Evolutionary conservation across 192 early-diverging fungal species (phyloP).

Genomic region (Glomus cerebriforme): DNA sequence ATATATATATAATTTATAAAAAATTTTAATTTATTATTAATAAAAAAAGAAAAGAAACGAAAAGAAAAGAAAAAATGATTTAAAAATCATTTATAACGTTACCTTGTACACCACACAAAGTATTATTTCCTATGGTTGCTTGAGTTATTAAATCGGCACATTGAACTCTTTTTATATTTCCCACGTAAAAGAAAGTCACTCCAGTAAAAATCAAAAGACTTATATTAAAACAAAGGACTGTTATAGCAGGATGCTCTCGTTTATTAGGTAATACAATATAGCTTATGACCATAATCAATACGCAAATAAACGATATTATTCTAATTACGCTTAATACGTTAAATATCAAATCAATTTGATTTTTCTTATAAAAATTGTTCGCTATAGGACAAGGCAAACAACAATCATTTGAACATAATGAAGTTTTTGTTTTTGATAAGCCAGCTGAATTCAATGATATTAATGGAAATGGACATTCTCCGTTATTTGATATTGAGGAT

Average conservation of each 20-base stretch:
- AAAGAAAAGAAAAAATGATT: too few species aligned
- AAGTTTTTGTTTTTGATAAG: background rate
- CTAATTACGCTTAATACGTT: background rate
- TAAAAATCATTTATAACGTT: background rate
- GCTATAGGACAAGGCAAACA: background rate
- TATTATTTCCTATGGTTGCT: background rate
- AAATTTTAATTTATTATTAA: background rate
- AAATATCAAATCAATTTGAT: conserved; percentile 5
- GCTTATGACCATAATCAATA: background rate
- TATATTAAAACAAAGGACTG: conserved; percentile 2
- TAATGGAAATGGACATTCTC: background rate
- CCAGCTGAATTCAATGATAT: background rate
- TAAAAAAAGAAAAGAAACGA: background rate
- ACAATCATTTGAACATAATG: background rate
- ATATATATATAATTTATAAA: background rate
- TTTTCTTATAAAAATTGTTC: background rate
- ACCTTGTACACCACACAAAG: conserved; percentile 8
- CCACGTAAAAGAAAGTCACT: background rate
- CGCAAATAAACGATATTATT: background rate
- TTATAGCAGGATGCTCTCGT: conserved; percentile 1
- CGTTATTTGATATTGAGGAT: background rate
- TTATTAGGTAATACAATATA: conserved; percentile 13
- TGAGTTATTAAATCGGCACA: background rate
- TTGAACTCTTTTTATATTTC: background rate
- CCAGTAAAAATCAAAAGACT: background rate